Conservation (phyloP, 129 eudicot genomes). For the Saussurea involucrata region DNA sequence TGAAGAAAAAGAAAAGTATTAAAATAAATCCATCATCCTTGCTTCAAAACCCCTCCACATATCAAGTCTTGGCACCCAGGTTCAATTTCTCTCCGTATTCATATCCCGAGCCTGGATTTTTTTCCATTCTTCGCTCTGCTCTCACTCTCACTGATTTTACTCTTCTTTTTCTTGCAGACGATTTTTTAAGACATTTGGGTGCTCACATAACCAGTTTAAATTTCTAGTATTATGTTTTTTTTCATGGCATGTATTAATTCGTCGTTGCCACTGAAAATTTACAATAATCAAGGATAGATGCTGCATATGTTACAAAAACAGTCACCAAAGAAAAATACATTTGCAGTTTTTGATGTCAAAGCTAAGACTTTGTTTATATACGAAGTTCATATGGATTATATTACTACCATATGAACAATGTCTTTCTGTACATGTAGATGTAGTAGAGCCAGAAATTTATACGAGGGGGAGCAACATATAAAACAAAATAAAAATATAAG, state of each 20-base stretch:
- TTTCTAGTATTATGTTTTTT: not conserved
- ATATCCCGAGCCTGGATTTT: too few species aligned
- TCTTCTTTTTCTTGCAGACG: constrained; percentile 39
- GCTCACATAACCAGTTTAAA: constrained; percentile 95
- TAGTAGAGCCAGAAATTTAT: too few species aligned
- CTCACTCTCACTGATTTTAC: not conserved
- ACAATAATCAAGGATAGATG: not conserved
- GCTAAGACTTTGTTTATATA: too few species aligned
- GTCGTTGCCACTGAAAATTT: not conserved
- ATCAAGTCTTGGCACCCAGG: constrained; percentile 90
- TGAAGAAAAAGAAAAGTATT: constrained; percentile 21
- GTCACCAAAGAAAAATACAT: not conserved
- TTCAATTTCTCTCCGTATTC: not conserved
- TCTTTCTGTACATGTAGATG: too few species aligned
- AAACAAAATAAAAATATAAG: too few species aligned
- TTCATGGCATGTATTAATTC: too few species aligned
- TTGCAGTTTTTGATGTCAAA: not conserved
- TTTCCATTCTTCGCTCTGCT: not conserved
- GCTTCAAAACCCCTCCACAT: constrained; percentile 24
- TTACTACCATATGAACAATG: too few species aligned
- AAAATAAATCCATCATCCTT: constrained; percentile 6
- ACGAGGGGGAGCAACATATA: too few species aligned
- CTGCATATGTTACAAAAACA: not conserved
- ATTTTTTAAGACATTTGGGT: constrained; percentile 94
- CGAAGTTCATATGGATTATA: too few species aligned